A percentile compares a stretch with the other conserved stretches of the same genome.
Evolutionary conservation across 1,284 basidiomycete genomes (phyloP).

Genomic region (Fomitopsis palustris): DNA sequence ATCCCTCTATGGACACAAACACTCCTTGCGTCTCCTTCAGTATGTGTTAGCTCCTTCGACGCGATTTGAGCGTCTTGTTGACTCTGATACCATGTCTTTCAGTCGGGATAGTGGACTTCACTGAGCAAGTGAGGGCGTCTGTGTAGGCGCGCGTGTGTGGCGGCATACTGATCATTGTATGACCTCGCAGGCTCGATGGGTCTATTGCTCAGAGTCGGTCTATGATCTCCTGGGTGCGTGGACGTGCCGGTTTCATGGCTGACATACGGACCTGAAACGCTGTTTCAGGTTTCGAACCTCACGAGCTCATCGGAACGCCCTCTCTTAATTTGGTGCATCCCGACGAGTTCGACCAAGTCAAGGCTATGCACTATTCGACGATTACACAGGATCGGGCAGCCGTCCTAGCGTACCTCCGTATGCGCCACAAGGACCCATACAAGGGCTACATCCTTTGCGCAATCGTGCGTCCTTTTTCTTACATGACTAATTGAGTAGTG

Average conservation of each 20-base stretch:
- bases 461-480: constrained; percentile 45
- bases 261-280: not conserved
- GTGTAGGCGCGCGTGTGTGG: constrained; percentile 13
- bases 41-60: constrained; percentile 38
- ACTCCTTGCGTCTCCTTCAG: constrained; percentile 69
- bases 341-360: constrained; percentile 62
- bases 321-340: constrained; percentile 73
- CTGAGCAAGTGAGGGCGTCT: constrained; percentile 49
- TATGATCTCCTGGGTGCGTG: constrained; percentile 62
- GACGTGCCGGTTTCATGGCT: not conserved
- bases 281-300: constrained; percentile 59
- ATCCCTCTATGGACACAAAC: constrained; percentile 29
- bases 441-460: constrained; percentile 69
- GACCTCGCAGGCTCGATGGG: constrained; percentile 55
- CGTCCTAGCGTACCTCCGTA: constrained; percentile 66
- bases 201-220: constrained; percentile 68
- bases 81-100: constrained; percentile 9
- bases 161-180: constrained; percentile 9
- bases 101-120: constrained; percentile 77
- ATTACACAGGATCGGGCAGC: constrained; percentile 74
- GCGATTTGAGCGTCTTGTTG: constrained; percentile 3
- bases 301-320: constrained; percentile 61
- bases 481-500: not conserved
- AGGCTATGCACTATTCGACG: constrained; percentile 67
- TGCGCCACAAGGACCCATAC: constrained; percentile 70